A percentile compares a stretch with the other conserved stretches of the same genome.
Evolutionary conservation across 768 basidiomycete species (phyloP).

Genomic region (Panaeolus papilionaceus): DNA sequence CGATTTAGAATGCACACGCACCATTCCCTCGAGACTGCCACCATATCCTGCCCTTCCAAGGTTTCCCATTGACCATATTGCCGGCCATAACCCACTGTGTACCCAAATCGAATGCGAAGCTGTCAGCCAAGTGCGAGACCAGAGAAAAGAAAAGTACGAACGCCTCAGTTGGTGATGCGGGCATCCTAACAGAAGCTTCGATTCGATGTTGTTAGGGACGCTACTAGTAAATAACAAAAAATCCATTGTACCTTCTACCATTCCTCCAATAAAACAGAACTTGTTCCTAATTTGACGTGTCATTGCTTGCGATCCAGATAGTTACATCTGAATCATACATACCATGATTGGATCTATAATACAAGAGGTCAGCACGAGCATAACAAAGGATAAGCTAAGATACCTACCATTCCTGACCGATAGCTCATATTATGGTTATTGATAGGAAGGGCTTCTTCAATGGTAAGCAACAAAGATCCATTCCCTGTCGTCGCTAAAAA

Average conservation of each 20-base stretch:
- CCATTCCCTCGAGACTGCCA: slow-evolving; percentile 70
- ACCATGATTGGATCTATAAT: slow-evolving; percentile 42
- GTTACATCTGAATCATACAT: not conserved
- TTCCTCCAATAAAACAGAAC: slow-evolving; percentile 83
- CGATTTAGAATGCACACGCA: slow-evolving; percentile 34
- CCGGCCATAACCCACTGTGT: slow-evolving; percentile 40
- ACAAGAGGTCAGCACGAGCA: not conserved
- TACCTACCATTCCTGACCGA: slow-evolving; percentile 50
- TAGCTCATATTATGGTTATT: slow-evolving; percentile 76
- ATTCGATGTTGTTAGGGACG: not conserved
- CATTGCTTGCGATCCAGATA: not conserved
- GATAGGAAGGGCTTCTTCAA: slow-evolving; percentile 52
- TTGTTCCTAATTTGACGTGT: slow-evolving; percentile 40
- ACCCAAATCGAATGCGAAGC: not conserved
- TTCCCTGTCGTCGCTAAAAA: slow-evolving; percentile 62
- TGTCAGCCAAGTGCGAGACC: not conserved
- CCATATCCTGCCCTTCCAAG: slow-evolving; percentile 76
- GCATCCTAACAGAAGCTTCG: slow-evolving; percentile 35
- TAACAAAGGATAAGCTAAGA: not conserved
- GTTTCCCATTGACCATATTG: slow-evolving; percentile 56
- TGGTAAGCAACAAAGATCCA: slow-evolving; percentile 75
- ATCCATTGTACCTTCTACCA: slow-evolving; percentile 51
- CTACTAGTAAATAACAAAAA: no score
- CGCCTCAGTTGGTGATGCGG: slow-evolving; percentile 33
- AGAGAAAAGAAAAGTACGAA: slow-evolving; percentile 18